phyloP scores from a whole-genome alignment of 768 basidiomycete genomes.

The Amanita pseudoporphyria region DNA sequence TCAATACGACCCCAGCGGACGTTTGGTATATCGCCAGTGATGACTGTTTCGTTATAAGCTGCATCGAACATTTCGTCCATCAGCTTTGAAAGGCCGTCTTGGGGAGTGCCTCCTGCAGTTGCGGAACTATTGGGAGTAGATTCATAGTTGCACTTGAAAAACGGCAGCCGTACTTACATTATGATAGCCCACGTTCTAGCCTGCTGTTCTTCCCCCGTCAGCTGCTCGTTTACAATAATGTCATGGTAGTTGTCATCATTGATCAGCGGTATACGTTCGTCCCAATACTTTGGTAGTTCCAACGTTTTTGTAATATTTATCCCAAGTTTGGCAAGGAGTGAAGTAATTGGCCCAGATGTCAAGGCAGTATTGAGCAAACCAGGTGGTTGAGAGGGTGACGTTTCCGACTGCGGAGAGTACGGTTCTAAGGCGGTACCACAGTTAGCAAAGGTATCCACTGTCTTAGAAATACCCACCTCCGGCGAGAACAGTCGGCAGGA shows the following conservation, averaged over 20 bases:
- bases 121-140: slow-evolving; percentile 21
- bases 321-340: slow-evolving; percentile 48
- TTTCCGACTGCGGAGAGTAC: slow-evolving; percentile 15
- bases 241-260: slow-evolving; percentile 76
- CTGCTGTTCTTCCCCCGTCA: slow-evolving; percentile 55
- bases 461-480: slow-evolving; percentile 68
- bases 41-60: slow-evolving; percentile 54
- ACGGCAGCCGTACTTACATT: slow-evolving; percentile 41
- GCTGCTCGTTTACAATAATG: slow-evolving; percentile 57
- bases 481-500: slow-evolving; percentile 18
- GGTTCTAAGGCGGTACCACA: slow-evolving; percentile 15
- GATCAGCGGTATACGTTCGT: slow-evolving; percentile 65
- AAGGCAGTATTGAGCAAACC: slow-evolving; percentile 27
- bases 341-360: slow-evolving; percentile 42
- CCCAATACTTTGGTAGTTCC: slow-evolving; percentile 41
- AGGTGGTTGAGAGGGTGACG: slow-evolving; percentile 9
- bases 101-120: slow-evolving; percentile 45
- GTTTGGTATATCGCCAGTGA: slow-evolving; percentile 53
- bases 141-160: not conserved
- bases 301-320: slow-evolving; percentile 59
- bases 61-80: slow-evolving; percentile 70
- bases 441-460: slow-evolving; percentile 80
- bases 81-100: slow-evolving; percentile 58
- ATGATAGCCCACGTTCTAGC: slow-evolving; percentile 70
- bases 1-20: slow-evolving; percentile 83